Base-by-base conservation (phyloP, 2,329 filamentous ascomycete genomes). In the Parascedosporium putredinis region DNA sequence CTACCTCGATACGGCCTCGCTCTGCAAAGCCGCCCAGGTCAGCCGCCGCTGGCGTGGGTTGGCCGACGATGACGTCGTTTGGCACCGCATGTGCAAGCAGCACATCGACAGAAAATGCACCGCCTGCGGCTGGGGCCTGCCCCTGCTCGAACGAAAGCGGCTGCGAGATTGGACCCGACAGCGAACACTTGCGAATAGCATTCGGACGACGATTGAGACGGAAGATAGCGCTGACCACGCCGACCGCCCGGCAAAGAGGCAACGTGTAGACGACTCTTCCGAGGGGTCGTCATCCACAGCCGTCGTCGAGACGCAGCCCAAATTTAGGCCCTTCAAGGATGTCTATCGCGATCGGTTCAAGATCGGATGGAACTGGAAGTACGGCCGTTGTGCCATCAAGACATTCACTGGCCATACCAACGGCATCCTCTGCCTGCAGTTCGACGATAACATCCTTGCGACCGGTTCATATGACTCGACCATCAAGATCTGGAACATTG, bases 341-440 rank as follows among this genome's bases (percentile, higher is more conserved):
- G 88, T 98, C 1, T 98, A 98, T 70, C 86, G 88, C 55, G 91
- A 96, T 64, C 81, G 88, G 14, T 97, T 91, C 74, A 93, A 91
- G 64, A 89, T 98, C 45, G 91, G 93, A 47, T 93, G 84, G 53
- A 97, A 97, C 64, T 98, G 93, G 93, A 95, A 95, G 64, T 89
- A 95, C 55, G 91, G 93, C 3, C 82, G 91, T 33, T 97, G 85
- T 67, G 83, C 83, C 5, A 84, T 87, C 56, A 89, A 84, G 61
- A 80, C 86, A 10, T 88, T 98, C 65, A 84, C 83, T 57, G 91
- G 90, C 1, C 74, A 97, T 65, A 83, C 79, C 9, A 96, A 96
- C 62, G 91, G 91, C 34, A 62, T 72, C 34, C 71, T 68, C 2
- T 72, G 69, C 45, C 60, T 72, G 7, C 68, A 71, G 52, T 72